Evolutionary conservation across 2,329 filamentous ascomycete genomes (phyloP).

Genomic region (Fusarium torreyae): DNA sequence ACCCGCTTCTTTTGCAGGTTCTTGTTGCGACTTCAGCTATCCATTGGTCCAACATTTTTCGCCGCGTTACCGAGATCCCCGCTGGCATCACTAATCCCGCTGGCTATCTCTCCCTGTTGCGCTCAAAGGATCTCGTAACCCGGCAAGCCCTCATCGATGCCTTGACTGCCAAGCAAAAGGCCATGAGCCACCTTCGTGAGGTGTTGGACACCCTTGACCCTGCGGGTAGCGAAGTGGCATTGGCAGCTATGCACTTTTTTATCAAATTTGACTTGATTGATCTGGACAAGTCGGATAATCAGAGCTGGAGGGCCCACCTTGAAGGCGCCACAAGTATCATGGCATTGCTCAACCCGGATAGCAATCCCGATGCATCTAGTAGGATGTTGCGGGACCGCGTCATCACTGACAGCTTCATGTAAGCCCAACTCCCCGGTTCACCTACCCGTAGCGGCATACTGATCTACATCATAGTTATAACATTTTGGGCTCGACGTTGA

Average conservation of each 20-base stretch:
- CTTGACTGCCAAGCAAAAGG: conserved; percentile 63
- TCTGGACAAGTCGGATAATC: conserved; percentile 58
- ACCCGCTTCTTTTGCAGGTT: conserved; percentile 64
- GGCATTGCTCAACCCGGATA: conserved; percentile 54
- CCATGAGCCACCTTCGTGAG: conserved; percentile 60
- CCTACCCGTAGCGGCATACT: conserved; percentile 20
- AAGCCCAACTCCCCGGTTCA: conserved; percentile 45
- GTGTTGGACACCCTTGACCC: conserved; percentile 59
- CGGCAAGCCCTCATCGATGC: conserved; percentile 63
- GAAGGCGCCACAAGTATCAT: conserved; percentile 62
- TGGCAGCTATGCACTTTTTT: conserved; percentile 66
- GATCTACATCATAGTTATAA: conserved; percentile 55
- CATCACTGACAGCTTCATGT: conserved; percentile 65
- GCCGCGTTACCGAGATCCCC: conserved; percentile 53
- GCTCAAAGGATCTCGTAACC: conserved; percentile 57
- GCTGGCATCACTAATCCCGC: conserved; percentile 54
- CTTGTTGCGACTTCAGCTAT: conserved; percentile 65
- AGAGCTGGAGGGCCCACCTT: conserved; percentile 63
- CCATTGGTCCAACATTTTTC: conserved; percentile 63
- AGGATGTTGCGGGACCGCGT: conserved; percentile 61
- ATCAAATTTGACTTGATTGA: conserved; percentile 68
- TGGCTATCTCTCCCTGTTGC: conserved; percentile 56
- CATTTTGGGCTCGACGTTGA: conserved; percentile 58
- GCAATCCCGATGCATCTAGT: conserved; percentile 50
- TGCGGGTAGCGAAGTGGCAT: conserved; percentile 62